phyloP scores from a whole-genome alignment of 192 early-diverging fungal genomes.

The Backusella macrospora region DNA sequence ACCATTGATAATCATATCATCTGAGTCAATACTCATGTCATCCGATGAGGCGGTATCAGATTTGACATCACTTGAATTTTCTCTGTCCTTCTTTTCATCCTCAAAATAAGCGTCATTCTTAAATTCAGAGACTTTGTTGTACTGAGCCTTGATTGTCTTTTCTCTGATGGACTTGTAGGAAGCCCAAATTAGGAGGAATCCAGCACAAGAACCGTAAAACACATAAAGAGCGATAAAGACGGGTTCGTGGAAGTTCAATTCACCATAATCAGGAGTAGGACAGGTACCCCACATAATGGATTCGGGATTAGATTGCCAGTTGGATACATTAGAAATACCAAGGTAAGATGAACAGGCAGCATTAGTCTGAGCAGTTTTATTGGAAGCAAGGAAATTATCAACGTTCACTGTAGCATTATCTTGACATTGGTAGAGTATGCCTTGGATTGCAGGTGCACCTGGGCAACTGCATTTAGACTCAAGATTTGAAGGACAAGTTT shows the following conservation, averaged over 20 bases:
- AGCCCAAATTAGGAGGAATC: constrained; percentile 30
- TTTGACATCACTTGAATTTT: not conserved
- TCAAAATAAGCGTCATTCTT: constrained; percentile 17
- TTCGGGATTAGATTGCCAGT: constrained; percentile 15
- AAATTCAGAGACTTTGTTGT: not conserved
- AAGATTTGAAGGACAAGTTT: constrained; percentile 36
- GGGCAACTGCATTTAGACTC: constrained; percentile 37
- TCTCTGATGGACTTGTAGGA: constrained; percentile 29
- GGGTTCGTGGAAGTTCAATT: constrained; percentile 32
- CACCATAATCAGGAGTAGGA: constrained; percentile 28
- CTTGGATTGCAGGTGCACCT: constrained; percentile 30
- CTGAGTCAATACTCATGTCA: not conserved
- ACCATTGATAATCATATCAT: constrained; percentile 45
- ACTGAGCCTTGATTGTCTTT: constrained; percentile 15
- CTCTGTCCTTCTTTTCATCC: constrained; percentile 15
- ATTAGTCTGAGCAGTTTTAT: constrained; percentile 26
- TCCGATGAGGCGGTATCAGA: constrained; percentile 18
- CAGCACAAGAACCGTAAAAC: constrained; percentile 25
- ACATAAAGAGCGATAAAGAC: constrained; percentile 38
- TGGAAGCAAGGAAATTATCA: constrained; percentile 29
- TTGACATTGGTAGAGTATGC: constrained; percentile 29
- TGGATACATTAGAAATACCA: constrained; percentile 9
- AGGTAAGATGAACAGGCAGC: constrained; percentile 20
- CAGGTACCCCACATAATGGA: constrained; percentile 37
- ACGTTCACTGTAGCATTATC: constrained; percentile 24